Evolutionary conservation across 2,329 filamentous ascomycete species (phyloP).

Genomic region (Verticillium nubilum): DNA sequence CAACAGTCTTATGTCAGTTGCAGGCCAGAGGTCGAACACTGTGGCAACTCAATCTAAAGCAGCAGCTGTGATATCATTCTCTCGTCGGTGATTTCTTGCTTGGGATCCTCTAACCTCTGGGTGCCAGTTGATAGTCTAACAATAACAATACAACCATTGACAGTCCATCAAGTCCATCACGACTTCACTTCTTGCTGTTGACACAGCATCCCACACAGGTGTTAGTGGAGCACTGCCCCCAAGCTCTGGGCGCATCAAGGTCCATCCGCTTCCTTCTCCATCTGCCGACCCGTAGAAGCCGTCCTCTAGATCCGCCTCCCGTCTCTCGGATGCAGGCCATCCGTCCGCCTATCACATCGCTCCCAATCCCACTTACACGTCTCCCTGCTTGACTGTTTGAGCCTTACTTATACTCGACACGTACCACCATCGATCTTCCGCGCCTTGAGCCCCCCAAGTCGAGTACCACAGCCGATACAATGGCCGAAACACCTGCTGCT

Average conservation of each 20-base stretch:
- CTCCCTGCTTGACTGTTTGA: neutral
- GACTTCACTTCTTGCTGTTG: neutral
- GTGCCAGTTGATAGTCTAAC: too few species aligned
- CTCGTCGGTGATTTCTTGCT: too few species aligned
- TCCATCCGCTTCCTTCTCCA: neutral
- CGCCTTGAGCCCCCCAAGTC: neutral
- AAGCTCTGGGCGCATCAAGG: neutral
- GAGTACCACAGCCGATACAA: constrained; percentile 10
- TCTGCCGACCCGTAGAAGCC: neutral
- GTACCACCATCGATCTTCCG: neutral
- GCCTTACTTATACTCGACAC: neutral
- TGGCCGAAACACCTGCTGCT: constrained; percentile 30
- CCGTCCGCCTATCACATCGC: neutral
- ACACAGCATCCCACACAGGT: neutral
- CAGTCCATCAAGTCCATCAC: too few species aligned
- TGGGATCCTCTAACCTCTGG: too few species aligned
- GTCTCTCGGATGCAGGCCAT: neutral
- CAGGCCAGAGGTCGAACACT: neutral
- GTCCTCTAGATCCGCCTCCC: neutral
- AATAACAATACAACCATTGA: too few species aligned
- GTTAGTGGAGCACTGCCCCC: neutral
- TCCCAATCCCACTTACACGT: neutral
- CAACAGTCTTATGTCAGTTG: neutral
- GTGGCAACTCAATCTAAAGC: too few species aligned
- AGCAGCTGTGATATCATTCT: too few species aligned